Evolutionary conservation across 495 filamentous ascomycete species (phyloP).

Genomic region (Cercophora scortea): DNA sequence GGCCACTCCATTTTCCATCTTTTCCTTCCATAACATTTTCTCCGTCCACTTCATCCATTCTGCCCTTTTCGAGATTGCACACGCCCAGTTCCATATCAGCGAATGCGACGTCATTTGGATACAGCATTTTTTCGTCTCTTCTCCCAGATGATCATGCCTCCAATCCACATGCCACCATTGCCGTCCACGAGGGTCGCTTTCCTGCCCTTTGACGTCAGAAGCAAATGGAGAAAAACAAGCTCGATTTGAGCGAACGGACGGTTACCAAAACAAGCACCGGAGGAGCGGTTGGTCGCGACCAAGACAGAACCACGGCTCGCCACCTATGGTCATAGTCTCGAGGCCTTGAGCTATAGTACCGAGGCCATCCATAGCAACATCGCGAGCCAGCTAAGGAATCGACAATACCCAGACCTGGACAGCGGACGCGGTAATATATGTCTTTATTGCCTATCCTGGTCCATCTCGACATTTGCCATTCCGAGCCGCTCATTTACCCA

Average conservation of each 20-base stretch:
- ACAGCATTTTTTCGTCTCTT: too few species aligned
- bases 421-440: constrained; percentile 9
- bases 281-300: too few species aligned
- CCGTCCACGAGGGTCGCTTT: too few species aligned
- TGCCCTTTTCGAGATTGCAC: neutral
- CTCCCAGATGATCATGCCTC: too few species aligned
- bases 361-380: neutral
- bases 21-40: neutral
- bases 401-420: neutral
- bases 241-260: too few species aligned
- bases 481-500: constrained; percentile 16
- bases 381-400: neutral
- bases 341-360: neutral
- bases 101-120: neutral
- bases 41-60: neutral
- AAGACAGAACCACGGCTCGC: too few species aligned
- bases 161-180: too few species aligned
- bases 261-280: too few species aligned
- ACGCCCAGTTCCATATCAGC: neutral
- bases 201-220: too few species aligned
- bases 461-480: constrained; percentile 9
- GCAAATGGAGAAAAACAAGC: too few species aligned
- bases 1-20: neutral
- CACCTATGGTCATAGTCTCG: too few species aligned
- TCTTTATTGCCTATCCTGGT: constrained; percentile 13